Conservation (phyloP, 2,329 filamentous ascomycete genomes). For the Xylaria sp. region DNA sequence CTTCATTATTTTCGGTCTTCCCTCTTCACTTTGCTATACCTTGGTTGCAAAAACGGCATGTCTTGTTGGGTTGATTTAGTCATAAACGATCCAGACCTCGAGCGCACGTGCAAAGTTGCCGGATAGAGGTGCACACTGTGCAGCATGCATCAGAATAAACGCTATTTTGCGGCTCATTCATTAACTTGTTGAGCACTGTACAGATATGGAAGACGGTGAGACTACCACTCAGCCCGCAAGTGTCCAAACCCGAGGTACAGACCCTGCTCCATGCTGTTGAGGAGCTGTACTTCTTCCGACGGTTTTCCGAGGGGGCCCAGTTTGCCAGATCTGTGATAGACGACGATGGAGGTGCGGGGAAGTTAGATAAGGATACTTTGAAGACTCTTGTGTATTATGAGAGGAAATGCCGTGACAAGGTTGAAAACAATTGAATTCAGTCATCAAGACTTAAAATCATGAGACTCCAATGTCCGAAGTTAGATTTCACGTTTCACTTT, state of each 20-base stretch:
- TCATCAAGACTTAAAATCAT: background rate
- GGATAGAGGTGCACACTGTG: background rate
- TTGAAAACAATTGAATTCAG: background rate
- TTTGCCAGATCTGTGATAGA: conserved; percentile 53
- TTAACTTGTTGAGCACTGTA: conserved; percentile 11
- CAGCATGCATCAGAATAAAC: background rate
- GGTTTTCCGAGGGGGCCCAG: conserved; percentile 57
- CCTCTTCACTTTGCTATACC: no score
- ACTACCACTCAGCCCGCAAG: conserved; percentile 52
- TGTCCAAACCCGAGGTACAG: conserved; percentile 60
- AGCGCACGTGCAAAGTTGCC: background rate
- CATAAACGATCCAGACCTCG: background rate
- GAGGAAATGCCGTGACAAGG: conserved; percentile 53
- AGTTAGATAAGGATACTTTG: conserved; percentile 57
- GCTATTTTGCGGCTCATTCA: background rate
- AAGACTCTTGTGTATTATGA: conserved; percentile 56
- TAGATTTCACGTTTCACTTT: background rate
- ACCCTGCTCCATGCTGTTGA: conserved; percentile 65
- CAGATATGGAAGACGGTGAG: conserved; percentile 58
- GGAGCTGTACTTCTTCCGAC: conserved; percentile 65
- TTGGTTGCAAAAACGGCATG: background rate
- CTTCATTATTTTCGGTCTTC: background rate
- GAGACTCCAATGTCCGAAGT: background rate
- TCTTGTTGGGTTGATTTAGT: background rate
- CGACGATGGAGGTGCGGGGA: conserved; percentile 38